Evolutionary conservation across 2,329 filamentous ascomycete species (phyloP).

Genomic region (Colletotrichum limetticola): DNA sequence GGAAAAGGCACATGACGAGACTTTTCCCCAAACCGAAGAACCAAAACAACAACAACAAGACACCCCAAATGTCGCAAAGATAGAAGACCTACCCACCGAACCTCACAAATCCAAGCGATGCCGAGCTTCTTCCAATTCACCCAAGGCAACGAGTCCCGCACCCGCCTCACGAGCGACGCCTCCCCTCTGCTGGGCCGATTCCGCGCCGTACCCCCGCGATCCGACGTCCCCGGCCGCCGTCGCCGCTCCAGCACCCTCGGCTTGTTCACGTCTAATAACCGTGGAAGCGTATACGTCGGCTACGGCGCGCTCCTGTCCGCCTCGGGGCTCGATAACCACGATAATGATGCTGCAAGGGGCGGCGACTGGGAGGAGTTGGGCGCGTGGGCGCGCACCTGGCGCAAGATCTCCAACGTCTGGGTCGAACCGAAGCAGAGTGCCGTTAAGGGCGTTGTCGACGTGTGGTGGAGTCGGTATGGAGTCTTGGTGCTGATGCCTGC

Average conservation of each 20-base stretch:
- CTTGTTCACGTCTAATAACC: constrained; percentile 40
- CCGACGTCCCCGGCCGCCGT: constrained; percentile 40
- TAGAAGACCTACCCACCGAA: constrained; percentile 2
- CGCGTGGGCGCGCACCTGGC: constrained; percentile 48
- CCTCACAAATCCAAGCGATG: constrained; percentile 52
- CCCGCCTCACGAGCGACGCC: constrained; percentile 61
- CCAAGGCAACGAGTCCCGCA: constrained; percentile 69
- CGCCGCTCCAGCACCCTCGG: constrained; percentile 46
- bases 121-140: constrained; percentile 76
- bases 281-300: constrained; percentile 66
- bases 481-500: constrained; percentile 71
- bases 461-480: constrained; percentile 73
- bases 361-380: constrained; percentile 45
- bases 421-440: constrained; percentile 68
- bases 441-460: constrained; percentile 67
- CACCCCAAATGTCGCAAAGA: constrained; percentile 23
- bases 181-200: constrained; percentile 73
- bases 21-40: not conserved
- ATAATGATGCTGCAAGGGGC: constrained; percentile 43
- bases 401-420: constrained; percentile 64
- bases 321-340: constrained; percentile 49
- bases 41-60: constrained; percentile 16
- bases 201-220: constrained; percentile 67
- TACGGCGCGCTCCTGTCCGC: constrained; percentile 64
- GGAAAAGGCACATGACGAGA: not conserved